Evolutionary conservation across 2,329 filamentous ascomycete species (phyloP), one percentile per base, ranked within the genome.

Genomic region (Chaetomiaceae sp.): DNA sequence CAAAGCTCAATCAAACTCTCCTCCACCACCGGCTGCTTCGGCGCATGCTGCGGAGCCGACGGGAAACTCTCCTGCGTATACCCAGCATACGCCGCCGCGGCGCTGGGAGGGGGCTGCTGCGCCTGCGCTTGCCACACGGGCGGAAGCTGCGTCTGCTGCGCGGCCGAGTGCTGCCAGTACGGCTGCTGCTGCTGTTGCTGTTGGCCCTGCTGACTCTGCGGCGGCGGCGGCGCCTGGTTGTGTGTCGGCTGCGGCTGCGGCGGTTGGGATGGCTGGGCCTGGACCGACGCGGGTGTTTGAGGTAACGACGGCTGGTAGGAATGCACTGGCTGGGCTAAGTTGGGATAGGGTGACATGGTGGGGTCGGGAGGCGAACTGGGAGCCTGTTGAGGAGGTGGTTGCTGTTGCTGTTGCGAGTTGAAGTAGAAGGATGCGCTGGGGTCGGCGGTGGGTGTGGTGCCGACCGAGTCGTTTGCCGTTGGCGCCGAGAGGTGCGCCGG

Each of bases 1-100:
- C 45, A 91, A 57, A 92, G 75, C 69, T 94, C 89, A 69, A 94
- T 94, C 64, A 94, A 71, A 54, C 84, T 87, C 70, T 92, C 89
- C 69, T 92, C 88, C 43, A 87, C 78, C 1, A 74, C 78, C 14
- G 79, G 80, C 63, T 76, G 75, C 66, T 69, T 76, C 48, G 80
- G 82, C 25, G 81, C 77, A 66, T 85, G 81, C 55, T 84, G 80
- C 15, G 84, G 83, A 25, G 81, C 82, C 2, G 80, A 75, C 1
- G 87, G 87, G 63, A 89, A 89, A 3, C 79, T 72, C 22, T 85
- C 80, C 63, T 82, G 81, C 3, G 69, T 72, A 62, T 82, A 85
- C 6, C 75, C 73, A 11, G 68, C 57, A 56, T 82, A 81, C 3
- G 71, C 38, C 64, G 67, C 54, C 3, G 71, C 38, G 64, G 67